Evolutionary conservation across 164 flowering plant genomes (phyloP), one percentile per base, ranked within the genome.

Genomic region (Magnolia sinica): DNA sequence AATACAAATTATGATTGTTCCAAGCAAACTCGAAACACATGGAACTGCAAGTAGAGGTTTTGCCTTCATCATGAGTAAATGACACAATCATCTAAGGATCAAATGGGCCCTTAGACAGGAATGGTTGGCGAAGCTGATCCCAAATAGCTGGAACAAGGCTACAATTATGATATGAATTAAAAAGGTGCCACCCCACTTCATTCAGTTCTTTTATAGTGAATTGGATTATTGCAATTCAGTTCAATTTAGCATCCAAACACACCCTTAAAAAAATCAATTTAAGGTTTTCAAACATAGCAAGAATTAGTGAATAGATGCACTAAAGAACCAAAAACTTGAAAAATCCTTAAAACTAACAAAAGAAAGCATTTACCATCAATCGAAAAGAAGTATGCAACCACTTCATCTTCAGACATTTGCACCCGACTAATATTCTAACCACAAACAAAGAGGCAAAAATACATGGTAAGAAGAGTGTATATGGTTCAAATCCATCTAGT

Each of bases 401-500:
- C 66, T 76, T 91, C 96, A 84, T 94, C 98, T 83, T 91, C 97
- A 31, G 88, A 87, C 91, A 95, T 87, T 75, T 91, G 89, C 82
- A 88, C 87, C 72, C 92, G 81, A 76, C 85, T 89, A 24, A 78
- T 64, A 64, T 81, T 82, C 95, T 92, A 89, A 70, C 29, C 29
- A 27, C 29, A 27, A 11, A 37, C 63, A 75, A 76, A 74, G 50
- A 51, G 24, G 27, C 70, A 63, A 31, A 70, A 37, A 72, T 11
- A 22, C 61, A 69, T 5, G 5, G 59, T 73, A 75, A 73, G 72
- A 20, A 63, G 13, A 64, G 8, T n/a, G 37, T 64, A 63, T 55
- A 37, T 19, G 16, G 31, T 10, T 14, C 9, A 22, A 22, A 50
- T 8, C 58, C 2, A 49, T 52, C n/a, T 37, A 70, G 10, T 22